These are phyloP conservation scores for Chaetomiaceae sp. DNA, from an alignment of 2,329 filamentous ascomycete species.

Conservation along the genomic window DNA sequence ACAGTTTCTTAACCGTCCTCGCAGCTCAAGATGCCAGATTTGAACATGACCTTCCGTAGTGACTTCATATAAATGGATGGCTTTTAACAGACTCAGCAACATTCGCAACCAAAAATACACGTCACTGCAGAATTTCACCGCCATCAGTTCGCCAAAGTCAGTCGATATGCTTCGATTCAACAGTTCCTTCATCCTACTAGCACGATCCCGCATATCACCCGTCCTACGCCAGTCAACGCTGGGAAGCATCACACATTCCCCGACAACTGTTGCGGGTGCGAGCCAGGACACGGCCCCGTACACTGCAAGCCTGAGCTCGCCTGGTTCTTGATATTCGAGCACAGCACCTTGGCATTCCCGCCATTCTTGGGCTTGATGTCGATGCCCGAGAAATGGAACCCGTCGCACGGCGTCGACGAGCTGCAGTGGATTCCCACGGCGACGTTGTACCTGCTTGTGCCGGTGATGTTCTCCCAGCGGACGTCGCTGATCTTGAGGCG, in stretches of 20 bases:
- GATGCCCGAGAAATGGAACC: slow-evolving; percentile 42
- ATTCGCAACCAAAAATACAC: too few species aligned
- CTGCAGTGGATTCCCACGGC: slow-evolving; percentile 44
- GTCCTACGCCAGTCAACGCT: too few species aligned
- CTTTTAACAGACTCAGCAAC: too few species aligned
- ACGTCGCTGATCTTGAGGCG: slow-evolving; percentile 43
- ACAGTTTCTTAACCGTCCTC: too few species aligned
- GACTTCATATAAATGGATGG: too few species aligned
- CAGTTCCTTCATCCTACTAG: too few species aligned
- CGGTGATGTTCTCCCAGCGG: slow-evolving; percentile 47
- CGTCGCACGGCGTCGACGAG: slow-evolving; percentile 39
- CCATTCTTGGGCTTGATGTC: slow-evolving; percentile 42
- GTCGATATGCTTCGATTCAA: too few species aligned
- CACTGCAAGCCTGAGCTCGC: slow-evolving; percentile 33
- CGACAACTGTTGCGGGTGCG: slow-evolving; percentile 37
- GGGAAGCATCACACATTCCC: slow-evolving; percentile 31
- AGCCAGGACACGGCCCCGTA: slow-evolving; percentile 36
- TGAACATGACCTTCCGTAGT: too few species aligned
- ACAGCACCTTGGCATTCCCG: slow-evolving; percentile 39
- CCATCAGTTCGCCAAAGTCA: too few species aligned
- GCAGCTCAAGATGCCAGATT: too few species aligned
- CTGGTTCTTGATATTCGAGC: slow-evolving; percentile 40
- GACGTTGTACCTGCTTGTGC: slow-evolving; percentile 46
- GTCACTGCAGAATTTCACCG: too few species aligned
- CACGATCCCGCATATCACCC: too few species aligned